Evolutionary conservation across 305 asterid species (phyloP), one percentile per base, ranked within the genome.

Genomic region (Plantago rigida): DNA sequence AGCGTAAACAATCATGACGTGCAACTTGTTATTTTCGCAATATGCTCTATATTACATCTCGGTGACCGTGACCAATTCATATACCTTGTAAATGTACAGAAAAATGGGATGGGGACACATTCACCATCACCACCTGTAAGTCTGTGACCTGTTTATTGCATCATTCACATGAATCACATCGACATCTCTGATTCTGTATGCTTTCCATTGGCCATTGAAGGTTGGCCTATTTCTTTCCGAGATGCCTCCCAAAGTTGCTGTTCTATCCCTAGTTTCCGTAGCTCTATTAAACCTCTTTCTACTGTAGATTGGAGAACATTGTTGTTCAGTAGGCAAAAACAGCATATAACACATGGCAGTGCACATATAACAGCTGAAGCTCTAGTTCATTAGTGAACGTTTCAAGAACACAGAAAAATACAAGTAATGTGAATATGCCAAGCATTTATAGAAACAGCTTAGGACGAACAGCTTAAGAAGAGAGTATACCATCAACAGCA

Each of bases 231-330:
- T 74, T 87, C 95, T 79, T 78, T 83, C 73, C 97, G 83, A 9
- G 97, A 90, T 11, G 95, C 94, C 71, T 90, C 96, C 97, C 97
- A 90, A 53, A 90, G 80, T 78, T 82, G 95, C 60, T 85, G 97
- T 73, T 90, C 96, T 34, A 90, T 85, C 51, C 97, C 96, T 89
- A 90, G 73, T 72, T 87, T 90, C 82, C 89, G 79, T 70, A 90
- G 77, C 82, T 90, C 96, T 2, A 59, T 80, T 62, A 89, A 69
- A 24, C 97, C 91, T 78, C 96, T 81, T 75, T 89, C 97, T 68
- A 83, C 97, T 87, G 88, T 42, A 1, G 61, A 53, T 70, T 24
- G 14, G 28, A 49, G 59, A 62, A 65, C 19, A 29, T 47, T 53
- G 31, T 11, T 42, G 31, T 26, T 60, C 50, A 14, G 34, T 26